Base-by-base conservation (phyloP, 257 asterid genomes). In the Solanum ossicruentum region DNA sequence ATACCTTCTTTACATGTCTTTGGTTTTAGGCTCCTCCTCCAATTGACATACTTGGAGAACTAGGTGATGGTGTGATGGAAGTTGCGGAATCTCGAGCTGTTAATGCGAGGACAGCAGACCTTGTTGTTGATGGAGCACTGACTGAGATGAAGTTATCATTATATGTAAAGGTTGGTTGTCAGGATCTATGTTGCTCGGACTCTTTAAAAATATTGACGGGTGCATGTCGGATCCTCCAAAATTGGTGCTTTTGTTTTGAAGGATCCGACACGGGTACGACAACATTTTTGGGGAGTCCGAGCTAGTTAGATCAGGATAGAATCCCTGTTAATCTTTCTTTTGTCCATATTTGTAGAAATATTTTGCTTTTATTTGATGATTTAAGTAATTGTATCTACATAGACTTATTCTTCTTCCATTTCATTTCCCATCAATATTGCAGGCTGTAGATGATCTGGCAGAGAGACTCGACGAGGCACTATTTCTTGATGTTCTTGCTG, bases 401-500 rank as follows among this genome's bases (percentile, higher is more conserved):
- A 49, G 18, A 26, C 65, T 78, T 26, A 61, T 63, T 28, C 58
- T 55, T 75, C 80, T 80, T 23, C 47, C 12, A 51, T 21, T 52
- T 78, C 16, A 20, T 86, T 84, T 85, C 78, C 55, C 73, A 80
- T 77, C 73, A 10, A 57, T 81, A 87, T 85, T 91, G 86, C 93
- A 97, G 99, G 86, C 89, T 84, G 94, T 93, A 85, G 93, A 89
- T 80, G 93, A 82, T 87, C 87, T 88, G 86, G 86, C 80, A 82
- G 93, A 91, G 86, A 87, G 84, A 71, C 85, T 54, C 86, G 93
- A 89, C 49, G 99, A 97, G 88, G 89, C 90, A 86, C 88, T 92
- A 83, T 91, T 97, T 83, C 90, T 97, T 82, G 93, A 95, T 89
- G 91, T 94, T 90, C 96, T 95, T 91, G 99, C 98, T 84, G 92